Base-by-base conservation (phyloP, 2,329 filamentous ascomycete species). In the Trichoderma polysporum region DNA sequence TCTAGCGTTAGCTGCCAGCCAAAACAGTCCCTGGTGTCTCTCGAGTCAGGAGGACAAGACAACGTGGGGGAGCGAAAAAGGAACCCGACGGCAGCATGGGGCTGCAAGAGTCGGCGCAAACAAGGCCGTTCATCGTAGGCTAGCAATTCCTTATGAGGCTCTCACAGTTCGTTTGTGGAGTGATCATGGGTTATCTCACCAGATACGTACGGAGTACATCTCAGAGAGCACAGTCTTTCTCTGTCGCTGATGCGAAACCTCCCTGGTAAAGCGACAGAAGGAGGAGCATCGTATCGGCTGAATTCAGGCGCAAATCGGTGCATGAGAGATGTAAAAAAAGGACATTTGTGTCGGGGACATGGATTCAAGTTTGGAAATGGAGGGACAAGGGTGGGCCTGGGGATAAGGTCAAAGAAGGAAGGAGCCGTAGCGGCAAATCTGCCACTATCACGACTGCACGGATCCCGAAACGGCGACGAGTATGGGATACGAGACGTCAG, bases 321-420 rank as follows among this genome's bases (percentile, higher is more conserved):
- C 31, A 33, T 39, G 13, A 39, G 53, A 39, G 27, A 35, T 54
- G 27, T 33, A 54, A 47, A 35, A n/a, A 45, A 49, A 25, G 29
- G 31, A 33, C 3, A 15, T 12, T 25, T 61, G 58, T 52, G 52
- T 63, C 27, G 49, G 41, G 41, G 22, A 61, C n/a, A 27, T 27
- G 29, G 29, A 27, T 25, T 22, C 41, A 45, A 22, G 22, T 19
- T 27, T 64, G 19, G 61, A 41, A 54, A 47, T 56, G 37, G 39
- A 47, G 37, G 12, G 50, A 25, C 60, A 47, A 56, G 50, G 50
- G 50, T 50, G 27, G 27, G n/a, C 15, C 50, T 47, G 50, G 52
- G 50, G 37, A 33, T 35, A 35, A 31, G 31, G 39, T 54, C 60
- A 13, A 63, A 54, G 35, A 64, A 64, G 60, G 60, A 64, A 64